Evolutionary conservation across 345 rosid genomes (phyloP), one percentile per base, ranked within the genome.

Genomic region (Capsella bursapastoris): DNA sequence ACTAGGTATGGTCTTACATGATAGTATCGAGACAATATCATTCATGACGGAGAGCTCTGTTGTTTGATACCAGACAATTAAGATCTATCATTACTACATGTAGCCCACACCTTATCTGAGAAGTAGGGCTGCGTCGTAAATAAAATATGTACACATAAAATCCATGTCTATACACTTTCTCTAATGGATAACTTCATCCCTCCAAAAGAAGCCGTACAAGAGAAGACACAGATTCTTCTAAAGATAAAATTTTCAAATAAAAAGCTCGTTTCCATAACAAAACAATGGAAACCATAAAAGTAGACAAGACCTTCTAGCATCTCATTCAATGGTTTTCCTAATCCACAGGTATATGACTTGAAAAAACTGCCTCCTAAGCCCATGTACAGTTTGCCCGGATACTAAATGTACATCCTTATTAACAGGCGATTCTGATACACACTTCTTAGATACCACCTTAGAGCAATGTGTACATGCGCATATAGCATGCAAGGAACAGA

Each of bases 1-100:
- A 52, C 48, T 68, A 40, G 32, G 70, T 55, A 70, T 70, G 70
- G 70, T 69, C 75, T 63, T 69, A 70, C 60, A 62, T 63, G 43
- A 69, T 55, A 51, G 66, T 25, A 47, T 65, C 55, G 31, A 56
- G 51, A 47, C 27, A 47, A 9, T 62, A 63, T 53, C 37, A 45
- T 64, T 53, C 71, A 38, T 70, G 60, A 61, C 15, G 14, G 31
- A 22, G 40, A 61, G 68, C 49, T 49, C 32, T 66, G 55, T 65
- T 63, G 72, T 72, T 43, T 41, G 18, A 48, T 59, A 51, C 64
- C 43, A 78, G 77, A 71, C 77, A 72, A 58, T 15, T 64, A 45
- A 76, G 31, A 29, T 53, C 55, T 44, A 37, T 71, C 63, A 41
- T 59, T 58, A 58, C 72, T 37, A 48, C 68, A 60, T 60, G 63